Percentiles rank a stretch among this genome's conserved stretches.
Evolutionary conservation across 495 filamentous ascomycete species (phyloP).

Genomic region (Recurvomyces mirabilis): DNA sequence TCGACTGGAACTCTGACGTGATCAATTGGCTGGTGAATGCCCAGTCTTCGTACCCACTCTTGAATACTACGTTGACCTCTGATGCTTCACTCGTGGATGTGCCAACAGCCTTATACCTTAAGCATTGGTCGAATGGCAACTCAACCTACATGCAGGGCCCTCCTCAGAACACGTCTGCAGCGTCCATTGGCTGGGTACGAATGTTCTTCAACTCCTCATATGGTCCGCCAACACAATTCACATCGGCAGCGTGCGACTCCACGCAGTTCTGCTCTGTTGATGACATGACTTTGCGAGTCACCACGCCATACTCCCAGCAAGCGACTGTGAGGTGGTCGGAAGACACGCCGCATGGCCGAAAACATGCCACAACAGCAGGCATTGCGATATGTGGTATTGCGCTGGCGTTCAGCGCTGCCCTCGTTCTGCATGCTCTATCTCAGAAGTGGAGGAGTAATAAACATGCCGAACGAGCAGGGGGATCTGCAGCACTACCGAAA

Average conservation of each 20-base stretch:
- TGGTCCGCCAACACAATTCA: conserved; percentile 21
- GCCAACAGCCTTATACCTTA: conserved; percentile 29
- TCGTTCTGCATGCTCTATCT: conserved; percentile 22
- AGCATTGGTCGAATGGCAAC: conserved; percentile 35
- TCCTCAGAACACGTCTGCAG: conserved; percentile 22
- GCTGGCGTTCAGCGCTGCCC: conserved; percentile 18
- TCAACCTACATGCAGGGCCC: conserved; percentile 29
- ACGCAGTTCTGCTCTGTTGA: conserved; percentile 28
- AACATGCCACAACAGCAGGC: conserved; percentile 9
- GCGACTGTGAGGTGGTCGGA: conserved; percentile 25
- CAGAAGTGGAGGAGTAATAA: conserved; percentile 3
- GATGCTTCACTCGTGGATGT: conserved; percentile 13
- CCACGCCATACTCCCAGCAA: conserved; percentile 18
- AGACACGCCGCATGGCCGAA: not conserved
- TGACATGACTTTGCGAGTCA: conserved; percentile 29
- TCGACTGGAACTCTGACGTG: conserved; percentile 32
- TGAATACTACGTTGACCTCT: conserved; percentile 16
- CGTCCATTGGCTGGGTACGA: conserved; percentile 32
- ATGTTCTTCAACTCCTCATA: conserved; percentile 36
- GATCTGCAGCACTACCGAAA: not conserved
- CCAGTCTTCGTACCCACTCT: not conserved
- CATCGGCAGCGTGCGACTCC: conserved; percentile 17
- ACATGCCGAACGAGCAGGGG: not conserved
- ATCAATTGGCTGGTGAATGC: conserved; percentile 29
- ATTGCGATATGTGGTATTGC: conserved; percentile 20